Base-by-base conservation (phyloP, 108 stramenopile species). In the Stephanodiscus minutulus region DNA sequence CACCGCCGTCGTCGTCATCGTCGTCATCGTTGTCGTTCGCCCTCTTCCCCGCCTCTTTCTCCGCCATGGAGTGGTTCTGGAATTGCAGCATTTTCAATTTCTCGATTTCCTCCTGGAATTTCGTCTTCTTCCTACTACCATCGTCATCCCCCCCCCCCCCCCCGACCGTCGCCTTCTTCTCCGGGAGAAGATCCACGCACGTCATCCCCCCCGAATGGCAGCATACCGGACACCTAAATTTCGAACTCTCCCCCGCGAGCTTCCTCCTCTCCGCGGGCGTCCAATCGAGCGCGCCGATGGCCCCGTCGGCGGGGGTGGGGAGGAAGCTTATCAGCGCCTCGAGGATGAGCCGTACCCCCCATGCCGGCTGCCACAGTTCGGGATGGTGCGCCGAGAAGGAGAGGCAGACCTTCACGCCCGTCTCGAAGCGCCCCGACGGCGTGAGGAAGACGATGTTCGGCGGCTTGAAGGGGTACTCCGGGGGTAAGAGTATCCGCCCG, bases 401-500 rank as follows among this genome's bases (percentile, higher is more conserved):
- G 15, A 99, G 75, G 77, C 99, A 99, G 39, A 99, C 87, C 82
- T 99, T 99, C 6, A 83, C 92, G 59, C 92, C 88, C 13, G 91
- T 91, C 74, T 96, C 95, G 78, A 98, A 99, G 5, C 99, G 90
- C 27, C 99, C 99, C 50, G 96, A 96, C 8, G 89, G 89, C 13
- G 98, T 99, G 20, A 96, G 52, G 79, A 99, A 96, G 18, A 98
- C 66, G 55, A 99, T 97, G 82, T 98, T 87, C 29, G 99, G 99
- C 8, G 99, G 99, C 72, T 98, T 98, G 70, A 89, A 88, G 27
- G 81, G 82, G 47, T 83, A 83, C 71, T 83, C 82, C 12, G 82
- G 68, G 9, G 82, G 82, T 10, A 96, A 66, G 1, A 89, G 56
- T 57, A 99, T 98, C 12, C 95, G 85, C 1, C 99, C 99, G 74